Evolutionary conservation across 495 filamentous ascomycete species (phyloP), one percentile per base, ranked within the genome.

Genomic region (Penicillium herquei): DNA sequence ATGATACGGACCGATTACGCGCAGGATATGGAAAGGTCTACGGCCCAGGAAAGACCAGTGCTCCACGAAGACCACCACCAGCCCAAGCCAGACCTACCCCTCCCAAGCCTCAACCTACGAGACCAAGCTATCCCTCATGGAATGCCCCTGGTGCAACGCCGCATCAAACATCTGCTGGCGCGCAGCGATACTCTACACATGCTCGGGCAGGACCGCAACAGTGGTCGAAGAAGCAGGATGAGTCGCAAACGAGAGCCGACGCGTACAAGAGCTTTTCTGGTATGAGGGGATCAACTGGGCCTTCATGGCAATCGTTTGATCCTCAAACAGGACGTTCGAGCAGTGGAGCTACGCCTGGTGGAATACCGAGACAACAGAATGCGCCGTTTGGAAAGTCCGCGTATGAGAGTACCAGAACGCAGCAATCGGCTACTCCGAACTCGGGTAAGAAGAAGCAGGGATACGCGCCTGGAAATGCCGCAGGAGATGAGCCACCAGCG

Each of bases 1-100:
- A 94, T 63, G 92, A 97, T 67, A 79, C 82, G 5, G 82, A 89
- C 48, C 84, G 90, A 18, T 59, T 79, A 43, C 76, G 76, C 34
- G 74, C 74, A 45, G 74, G 74, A 7, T 77, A 76, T 49, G 74
- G 74, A 16, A 77, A 70, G 42, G 32, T 60, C 3, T 76, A 75
- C 26, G 74, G 65, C 0, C 70, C 72, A 17, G 44, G 72, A 1
- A 72, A 68, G 45, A 51, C 68, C 8, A 70, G 49, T 49, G 51
- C 61, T 10, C 47, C 66, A 35, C 70, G 71, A 39, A 73, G 68
- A 35, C 43, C 68, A 9, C 63, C 66, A 4, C 57, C 69, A 0
- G 55, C 61, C 18, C 21, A 31, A 52, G 49, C 61, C 42, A 50
- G 70, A 7, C 58, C 73, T 41, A 34, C 65, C 16, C 50, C 72